These are phyloP conservation scores for Exophiala xenobiotica DNA, from an alignment of 2,329 filamentous ascomycete genomes.

Conservation along the genomic window DNA sequence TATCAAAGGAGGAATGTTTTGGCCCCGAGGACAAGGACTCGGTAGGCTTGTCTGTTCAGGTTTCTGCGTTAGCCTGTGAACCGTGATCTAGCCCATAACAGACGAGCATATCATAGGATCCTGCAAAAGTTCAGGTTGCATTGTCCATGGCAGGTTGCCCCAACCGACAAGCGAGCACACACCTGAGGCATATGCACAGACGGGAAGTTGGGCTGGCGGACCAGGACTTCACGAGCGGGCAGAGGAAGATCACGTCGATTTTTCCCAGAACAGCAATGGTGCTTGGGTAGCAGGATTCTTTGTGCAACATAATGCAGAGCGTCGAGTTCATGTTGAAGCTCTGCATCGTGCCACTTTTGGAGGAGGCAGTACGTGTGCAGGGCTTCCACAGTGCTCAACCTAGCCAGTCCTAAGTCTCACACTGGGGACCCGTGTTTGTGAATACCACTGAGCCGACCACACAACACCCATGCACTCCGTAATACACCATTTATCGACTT, in stretches of 20 bases:
- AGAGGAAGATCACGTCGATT: not conserved
- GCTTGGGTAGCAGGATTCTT: too few relatives aligned
- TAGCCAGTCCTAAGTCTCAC: too few relatives aligned
- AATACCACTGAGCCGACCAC: too few relatives aligned
- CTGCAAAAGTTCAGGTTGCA: not conserved
- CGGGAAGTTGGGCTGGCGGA: not conserved
- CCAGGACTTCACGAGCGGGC: not conserved
- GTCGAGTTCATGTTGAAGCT: too few relatives aligned
- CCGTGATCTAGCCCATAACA: not conserved
- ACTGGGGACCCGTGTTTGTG: too few relatives aligned
- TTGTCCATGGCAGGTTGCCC: not conserved
- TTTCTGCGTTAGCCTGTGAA: not conserved
- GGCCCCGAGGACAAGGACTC: not conserved
- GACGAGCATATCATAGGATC: not conserved
- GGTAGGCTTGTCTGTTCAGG: not conserved
- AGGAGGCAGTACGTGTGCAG: too few relatives aligned
- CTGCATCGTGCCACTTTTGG: too few relatives aligned
- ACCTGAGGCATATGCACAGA: not conserved
- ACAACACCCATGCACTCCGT: too few relatives aligned
- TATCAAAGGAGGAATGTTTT: not conserved
- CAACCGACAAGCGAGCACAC: not conserved
- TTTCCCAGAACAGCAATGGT: not conserved
- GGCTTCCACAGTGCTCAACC: too few relatives aligned
- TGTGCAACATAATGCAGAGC: too few relatives aligned
- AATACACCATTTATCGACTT: too few relatives aligned